Evolutionary conservation across 2,329 filamentous ascomycete species (phyloP), one percentile per base, ranked within the genome.

Genomic region (Ceratocystis cacaofunesta): DNA sequence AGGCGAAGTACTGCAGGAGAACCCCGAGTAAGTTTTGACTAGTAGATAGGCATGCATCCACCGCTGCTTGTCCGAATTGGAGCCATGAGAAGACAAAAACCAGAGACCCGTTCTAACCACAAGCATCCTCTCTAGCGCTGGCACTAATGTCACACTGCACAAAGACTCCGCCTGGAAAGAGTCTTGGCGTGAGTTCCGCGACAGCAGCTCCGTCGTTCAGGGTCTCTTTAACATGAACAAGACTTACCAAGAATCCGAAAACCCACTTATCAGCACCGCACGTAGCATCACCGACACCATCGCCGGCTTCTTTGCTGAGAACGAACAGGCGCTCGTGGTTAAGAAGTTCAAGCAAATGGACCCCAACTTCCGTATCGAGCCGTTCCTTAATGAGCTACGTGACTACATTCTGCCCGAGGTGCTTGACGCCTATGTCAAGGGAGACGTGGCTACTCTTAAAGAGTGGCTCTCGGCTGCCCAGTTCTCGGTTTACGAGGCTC

Each of bases 131-230:
- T 67, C 32, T 70, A 96, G 94, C 67, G 94, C 94, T 67, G 94
- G 94, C 68, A 96, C 92, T 66, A 95, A 95, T 73, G 79, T 99
- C 61, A 97, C 92, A 0, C 75, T 99, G 0, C 94, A 99, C 81
- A 99, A 99, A 77, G 94, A 99, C 71, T 87, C 94, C 15, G 89
- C 89, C 25, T 97, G 92, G 90, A 96, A 96, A 77, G 92, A 97
- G 75, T 90, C 91, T n/a, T 99, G 94, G 94, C 85, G 87, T 71
- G 89, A 94, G 63, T 99, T 97, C 83, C 87, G 88, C 69, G 94
- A 99, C 74, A 85, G 85, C 69, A 96, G 87, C 76, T 90, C 88
- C 70, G 77, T 96, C 67, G 89, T 96, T 74, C 92, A 96, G 76
- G 86, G 88, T 66, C 78, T 96, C 68, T 96, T 96, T 77, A 85